Conservation (phyloP, 306 rosid species). For the Vicia sativa region DNA sequence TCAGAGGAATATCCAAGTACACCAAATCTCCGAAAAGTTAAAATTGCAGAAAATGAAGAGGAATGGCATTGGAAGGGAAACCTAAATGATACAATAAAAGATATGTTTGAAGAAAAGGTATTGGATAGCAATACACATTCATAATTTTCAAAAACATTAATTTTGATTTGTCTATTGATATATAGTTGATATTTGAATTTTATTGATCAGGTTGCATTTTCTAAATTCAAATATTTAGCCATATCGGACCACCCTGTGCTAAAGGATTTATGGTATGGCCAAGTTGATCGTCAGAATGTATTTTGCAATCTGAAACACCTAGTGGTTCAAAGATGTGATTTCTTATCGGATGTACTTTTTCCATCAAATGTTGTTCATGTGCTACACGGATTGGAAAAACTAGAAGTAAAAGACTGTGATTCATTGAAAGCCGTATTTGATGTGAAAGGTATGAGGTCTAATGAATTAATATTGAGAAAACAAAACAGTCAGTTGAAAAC, state of each 20-base stretch:
- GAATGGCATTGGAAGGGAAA: not conserved
- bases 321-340: conserved; percentile 16
- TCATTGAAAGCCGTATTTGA: conserved; percentile 6
- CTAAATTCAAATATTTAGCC: not conserved
- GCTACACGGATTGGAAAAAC: not conserved
- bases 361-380: not conserved
- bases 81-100: conserved; percentile 1
- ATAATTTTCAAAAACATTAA: too few relatives aligned
- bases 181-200: not conserved
- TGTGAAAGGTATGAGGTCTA: not conserved
- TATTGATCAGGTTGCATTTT: conserved; percentile 17
- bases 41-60: not conserved
- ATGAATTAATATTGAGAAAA: not conserved
- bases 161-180: not conserved
- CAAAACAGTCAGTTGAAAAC: not conserved
- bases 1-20: not conserved
- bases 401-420: conserved; percentile 12
- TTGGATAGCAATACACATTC: not conserved
- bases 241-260: not conserved
- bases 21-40: conserved; percentile 8
- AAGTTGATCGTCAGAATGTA: not conserved
- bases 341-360: conserved; percentile 16
- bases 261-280: not conserved
- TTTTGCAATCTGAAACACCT: conserved; percentile 14
- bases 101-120: conserved; percentile 10